Evolutionary conservation across 2,329 filamentous ascomycete species (phyloP).

Genomic region (Sarocladium kiliense): DNA sequence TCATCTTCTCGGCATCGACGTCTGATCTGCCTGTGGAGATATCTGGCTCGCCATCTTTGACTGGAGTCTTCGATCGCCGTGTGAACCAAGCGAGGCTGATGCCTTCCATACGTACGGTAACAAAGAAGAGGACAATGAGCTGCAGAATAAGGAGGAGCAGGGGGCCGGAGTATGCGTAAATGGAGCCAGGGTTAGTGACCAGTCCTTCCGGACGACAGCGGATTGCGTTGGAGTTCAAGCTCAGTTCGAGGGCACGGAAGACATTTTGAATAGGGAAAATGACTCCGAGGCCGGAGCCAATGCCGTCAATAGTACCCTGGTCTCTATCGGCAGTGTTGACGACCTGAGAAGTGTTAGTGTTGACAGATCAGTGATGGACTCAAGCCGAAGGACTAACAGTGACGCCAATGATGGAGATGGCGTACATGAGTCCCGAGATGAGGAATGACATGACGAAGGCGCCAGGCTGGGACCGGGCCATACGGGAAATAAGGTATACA

Average conservation of each 20-base stretch:
- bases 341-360: constrained; percentile 3
- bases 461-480: constrained; percentile 67
- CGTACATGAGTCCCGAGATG: constrained; percentile 54
- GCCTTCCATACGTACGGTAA: constrained; percentile 71
- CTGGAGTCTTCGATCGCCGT: constrained; percentile 38
- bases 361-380: not conserved
- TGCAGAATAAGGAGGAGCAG: constrained; percentile 76
- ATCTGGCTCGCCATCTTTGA: constrained; percentile 21
- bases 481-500: not conserved
- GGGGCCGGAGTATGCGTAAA: constrained; percentile 68
- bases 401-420: constrained; percentile 65
- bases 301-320: not conserved
- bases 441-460: constrained; percentile 74
- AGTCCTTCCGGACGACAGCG: constrained; percentile 58
- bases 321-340: not conserved
- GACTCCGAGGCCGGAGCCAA: constrained; percentile 11
- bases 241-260: constrained; percentile 64
- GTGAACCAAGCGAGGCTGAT: constrained; percentile 43
- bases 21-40: constrained; percentile 20
- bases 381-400: constrained; percentile 12
- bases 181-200: constrained; percentile 58
- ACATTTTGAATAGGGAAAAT: constrained; percentile 38
- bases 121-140: constrained; percentile 57
- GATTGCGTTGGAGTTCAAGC: constrained; percentile 72
- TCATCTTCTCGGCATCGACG: constrained; percentile 48